Evolutionary conservation across 306 rosid genomes (phyloP), one percentile per base, ranked within the genome.

Genomic region (Trifolium repens): DNA sequence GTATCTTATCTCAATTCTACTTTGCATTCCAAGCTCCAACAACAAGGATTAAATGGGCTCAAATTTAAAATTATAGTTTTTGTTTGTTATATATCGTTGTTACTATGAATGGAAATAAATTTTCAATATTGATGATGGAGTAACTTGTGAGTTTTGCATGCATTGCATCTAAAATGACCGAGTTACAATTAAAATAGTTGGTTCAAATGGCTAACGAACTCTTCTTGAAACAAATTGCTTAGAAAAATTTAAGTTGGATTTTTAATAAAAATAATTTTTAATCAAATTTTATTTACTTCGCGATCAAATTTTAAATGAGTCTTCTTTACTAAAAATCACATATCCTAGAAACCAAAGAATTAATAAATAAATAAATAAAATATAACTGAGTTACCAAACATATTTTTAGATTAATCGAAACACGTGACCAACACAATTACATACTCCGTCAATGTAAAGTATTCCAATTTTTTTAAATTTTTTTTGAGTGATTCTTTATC

Each of bases 391-490:
- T 42, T 64, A 62, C 42, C 42, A 37, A 37, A 37, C 42, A 37
- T 37, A 8, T 8, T 37, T 8, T 7, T 37, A 2, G 42, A 37
- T 37, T 37, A 7, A 37, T 37, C 7, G 2, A 6, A 5, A 37
- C 9, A 37, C 42, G 7, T 8, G 35, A 32, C 35, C 35, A 32
- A 32, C n/a, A 35, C 49, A 32, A 43, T 54, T 30, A 44, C 53
- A 0, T 55, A 6, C 35, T 32, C 6, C 35, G 78, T 79, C 74
- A 79, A 66, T 26, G 34, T 44, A 44, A 40, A 16, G 12, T n/a
- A 53, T 65, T 30, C 39, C 9, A 24, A 12, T 39, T 8, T 39
- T 39, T 39, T n/a, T n/a, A n/a, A n/a, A n/a, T n/a, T n/a, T 61
- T 0, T 7, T 1, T 27, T 40, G 3, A 4, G 27, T 68, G 50